Evolutionary conservation across 495 filamentous ascomycete species (phyloP), one percentile per base, ranked within the genome.

Genomic region (Penicillium simplicissimum): DNA sequence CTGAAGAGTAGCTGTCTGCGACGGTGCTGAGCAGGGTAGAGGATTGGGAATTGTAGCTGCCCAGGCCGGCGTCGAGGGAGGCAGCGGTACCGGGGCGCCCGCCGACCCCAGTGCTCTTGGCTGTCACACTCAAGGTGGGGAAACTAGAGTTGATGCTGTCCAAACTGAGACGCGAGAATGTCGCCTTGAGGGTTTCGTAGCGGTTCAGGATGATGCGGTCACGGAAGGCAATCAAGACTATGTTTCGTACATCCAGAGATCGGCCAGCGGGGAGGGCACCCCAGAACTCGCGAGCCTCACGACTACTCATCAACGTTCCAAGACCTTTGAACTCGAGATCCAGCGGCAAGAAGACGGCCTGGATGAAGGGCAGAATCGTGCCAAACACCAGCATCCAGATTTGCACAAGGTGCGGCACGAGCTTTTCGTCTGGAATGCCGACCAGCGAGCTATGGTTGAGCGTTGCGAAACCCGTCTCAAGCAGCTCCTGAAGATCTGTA

Each of bases 331-430:
- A 96, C 68, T 99, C 96, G 14, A 94, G 85, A 67, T 99, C 95
- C 13, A 99, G 78, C 0, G 95, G 96, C 3, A 99, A 81, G 71
- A 99, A 96, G 5, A 97, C 93, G 0, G 93, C 94, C 78, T 99
- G 96, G 59, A 98, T 88, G 70, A 96, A 99, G 0, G 96, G 96
- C 13, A 98, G 76, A 49, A 98, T 90, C 19, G 82, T 90, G 8
- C 91, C 90, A 67, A 97, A 97, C 2, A 96, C 90, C 45, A 93
- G 82, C 40, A 94, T 84, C 96, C 96, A 99, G 66, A 96, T 86
- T 66, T 97, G 92, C 8, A 97, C 93, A 2, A 99, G 82, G 64
- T 90, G 84, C 0, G 91, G 90, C 28, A 97, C 90, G 13, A 96
- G 78, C 52, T 86, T 85, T 43, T 97, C 93, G 64, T 98, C 93